Percentiles rank a stretch among this genome's conserved stretches.
Evolutionary conservation across 805 yeast genomes (phyloP).

Genomic region (Dipodascus albidus): DNA sequence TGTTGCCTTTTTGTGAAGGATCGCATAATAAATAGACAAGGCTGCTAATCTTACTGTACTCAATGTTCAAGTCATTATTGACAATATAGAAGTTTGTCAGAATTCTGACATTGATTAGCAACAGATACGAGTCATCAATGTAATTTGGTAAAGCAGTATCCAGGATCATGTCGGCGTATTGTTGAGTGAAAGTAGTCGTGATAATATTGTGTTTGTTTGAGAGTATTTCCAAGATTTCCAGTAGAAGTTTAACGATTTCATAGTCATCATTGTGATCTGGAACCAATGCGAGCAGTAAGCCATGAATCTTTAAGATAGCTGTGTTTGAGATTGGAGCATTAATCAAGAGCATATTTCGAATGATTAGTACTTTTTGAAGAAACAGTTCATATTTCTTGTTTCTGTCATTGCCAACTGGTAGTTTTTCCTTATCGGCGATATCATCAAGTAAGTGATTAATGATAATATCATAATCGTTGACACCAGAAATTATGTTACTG

Average conservation of each 20-base stretch:
- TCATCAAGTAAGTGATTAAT: not conserved
- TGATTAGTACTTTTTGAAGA: not conserved
- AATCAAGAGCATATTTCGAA: not conserved
- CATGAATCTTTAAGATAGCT: not conserved
- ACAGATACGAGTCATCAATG: not conserved
- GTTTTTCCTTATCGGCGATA: not conserved
- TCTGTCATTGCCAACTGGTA: not conserved
- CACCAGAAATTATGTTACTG: not conserved
- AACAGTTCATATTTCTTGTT: not conserved
- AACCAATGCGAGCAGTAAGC: not conserved
- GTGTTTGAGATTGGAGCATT: not conserved
- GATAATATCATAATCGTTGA: not conserved
- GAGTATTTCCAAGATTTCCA: not conserved
- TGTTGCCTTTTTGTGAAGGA: conserved; percentile 9
- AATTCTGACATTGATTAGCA: not conserved
- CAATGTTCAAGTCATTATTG: not conserved
- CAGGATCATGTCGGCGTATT: not conserved
- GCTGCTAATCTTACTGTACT: not conserved
- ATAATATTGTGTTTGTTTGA: not conserved
- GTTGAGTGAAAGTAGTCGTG: not conserved
- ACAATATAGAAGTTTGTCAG: not conserved
- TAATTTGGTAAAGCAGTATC: not conserved
- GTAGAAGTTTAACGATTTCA: not conserved
- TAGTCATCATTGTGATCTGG: not conserved
- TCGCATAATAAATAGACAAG: not conserved